Conservation (phyloP, 345 rosid genomes). For the Acer yangbiense region DNA sequence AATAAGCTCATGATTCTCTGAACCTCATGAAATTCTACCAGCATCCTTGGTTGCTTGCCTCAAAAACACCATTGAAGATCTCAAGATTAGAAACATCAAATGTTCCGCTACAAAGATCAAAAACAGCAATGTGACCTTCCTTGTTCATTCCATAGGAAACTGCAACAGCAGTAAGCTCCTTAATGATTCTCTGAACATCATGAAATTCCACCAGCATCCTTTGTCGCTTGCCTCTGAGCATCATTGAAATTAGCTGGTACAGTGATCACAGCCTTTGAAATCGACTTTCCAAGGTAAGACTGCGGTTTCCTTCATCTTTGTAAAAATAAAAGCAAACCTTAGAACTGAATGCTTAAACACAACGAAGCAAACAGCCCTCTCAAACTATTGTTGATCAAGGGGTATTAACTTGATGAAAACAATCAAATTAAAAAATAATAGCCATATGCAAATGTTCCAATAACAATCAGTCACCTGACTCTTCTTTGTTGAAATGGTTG, state of each 20-base stretch:
- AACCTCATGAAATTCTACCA: conserved; percentile 81
- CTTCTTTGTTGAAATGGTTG: conserved; percentile 90
- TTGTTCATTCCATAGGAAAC: conserved; percentile 79
- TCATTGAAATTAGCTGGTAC: conserved; percentile 88
- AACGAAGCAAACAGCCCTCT: neutral
- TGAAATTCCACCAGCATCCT: conserved; percentile 91
- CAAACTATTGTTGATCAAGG: neutral
- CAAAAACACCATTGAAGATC: conserved; percentile 91
- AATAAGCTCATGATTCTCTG: conserved; percentile 92
- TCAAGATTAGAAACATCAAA: conserved; percentile 71
- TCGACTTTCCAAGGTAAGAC: conserved; percentile 76
- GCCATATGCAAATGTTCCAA: neutral
- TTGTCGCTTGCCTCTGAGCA: conserved; percentile 94
- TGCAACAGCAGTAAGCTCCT: conserved; percentile 62
- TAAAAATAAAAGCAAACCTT: conserved; percentile 57
- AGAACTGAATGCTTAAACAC: too few relatives aligned
- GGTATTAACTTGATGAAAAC: neutral
- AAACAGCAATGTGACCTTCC: conserved; percentile 92
- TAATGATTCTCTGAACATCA: conserved; percentile 84
- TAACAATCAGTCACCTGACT: conserved; percentile 48
- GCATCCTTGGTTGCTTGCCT: conserved; percentile 93
- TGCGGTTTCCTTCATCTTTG: conserved; percentile 93
- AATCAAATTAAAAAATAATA: neutral
- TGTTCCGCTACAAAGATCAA: conserved; percentile 93
- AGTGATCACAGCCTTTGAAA: conserved; percentile 76